Conservation (phyloP, 129 eudicot species). For the Saposhnikovia divaricata region DNA sequence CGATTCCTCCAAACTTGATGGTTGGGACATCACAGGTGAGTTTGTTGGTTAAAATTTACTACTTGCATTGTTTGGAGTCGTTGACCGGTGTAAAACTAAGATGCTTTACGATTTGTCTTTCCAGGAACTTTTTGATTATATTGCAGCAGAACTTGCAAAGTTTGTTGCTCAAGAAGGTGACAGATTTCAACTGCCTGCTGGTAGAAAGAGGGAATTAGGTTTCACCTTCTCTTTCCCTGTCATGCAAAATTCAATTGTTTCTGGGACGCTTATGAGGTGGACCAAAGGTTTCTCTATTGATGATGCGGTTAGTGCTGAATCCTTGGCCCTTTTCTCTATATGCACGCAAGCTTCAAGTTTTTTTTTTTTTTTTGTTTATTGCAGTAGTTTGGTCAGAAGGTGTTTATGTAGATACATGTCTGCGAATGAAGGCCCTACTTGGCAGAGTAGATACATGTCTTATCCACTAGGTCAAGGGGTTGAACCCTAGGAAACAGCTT, state of each 20-base stretch:
- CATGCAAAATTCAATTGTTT: slow-evolving; percentile 75
- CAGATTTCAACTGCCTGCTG: slow-evolving; percentile 47
- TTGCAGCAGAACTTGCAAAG: slow-evolving; percentile 68
- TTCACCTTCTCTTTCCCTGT: slow-evolving; percentile 97
- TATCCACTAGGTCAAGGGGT: neutral
- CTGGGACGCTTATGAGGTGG: slow-evolving; percentile 88
- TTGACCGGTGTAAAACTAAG: slow-evolving; percentile 6
- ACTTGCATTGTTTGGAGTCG: neutral
- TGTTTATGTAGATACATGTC: neutral
- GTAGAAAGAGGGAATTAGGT: slow-evolving; percentile 80
- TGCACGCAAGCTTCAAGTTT: neutral
- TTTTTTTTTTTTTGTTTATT: neutral
- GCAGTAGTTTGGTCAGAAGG: neutral
- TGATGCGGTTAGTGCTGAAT: slow-evolving; percentile 42
- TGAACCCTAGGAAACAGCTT: neutral
- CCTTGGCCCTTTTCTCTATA: neutral
- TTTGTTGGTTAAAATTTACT: slow-evolving; percentile 18
- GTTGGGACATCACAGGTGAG: slow-evolving; percentile 70
- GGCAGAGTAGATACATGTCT: neutral
- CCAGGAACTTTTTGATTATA: slow-evolving; percentile 86
- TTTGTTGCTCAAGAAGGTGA: slow-evolving; percentile 63
- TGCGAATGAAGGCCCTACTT: neutral
- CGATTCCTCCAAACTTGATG: slow-evolving; percentile 84
- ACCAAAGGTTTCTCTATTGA: slow-evolving; percentile 86
- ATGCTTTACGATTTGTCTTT: slow-evolving; percentile 21